phyloP scores from a whole-genome alignment of 441 rosid genomes.

The Aquilaria agallochum region DNA sequence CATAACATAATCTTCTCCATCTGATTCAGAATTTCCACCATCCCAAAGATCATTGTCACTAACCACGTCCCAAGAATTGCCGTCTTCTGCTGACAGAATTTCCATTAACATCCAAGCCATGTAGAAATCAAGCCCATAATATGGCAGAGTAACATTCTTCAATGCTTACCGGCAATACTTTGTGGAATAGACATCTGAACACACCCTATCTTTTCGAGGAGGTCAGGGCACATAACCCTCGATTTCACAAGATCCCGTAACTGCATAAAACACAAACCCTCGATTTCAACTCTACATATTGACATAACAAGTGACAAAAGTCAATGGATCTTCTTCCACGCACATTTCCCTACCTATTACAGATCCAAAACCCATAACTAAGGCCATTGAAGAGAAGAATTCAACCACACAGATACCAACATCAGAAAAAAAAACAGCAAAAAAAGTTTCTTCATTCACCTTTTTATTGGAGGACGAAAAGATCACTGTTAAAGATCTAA shows the following conservation, averaged over 20 bases:
- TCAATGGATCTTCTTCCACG: no score
- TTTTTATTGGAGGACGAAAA: no score
- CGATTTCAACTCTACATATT: no score
- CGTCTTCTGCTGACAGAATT: constrained; percentile 54
- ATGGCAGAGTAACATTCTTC: not conserved
- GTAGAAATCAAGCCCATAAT: not conserved
- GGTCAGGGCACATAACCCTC: constrained; percentile 70
- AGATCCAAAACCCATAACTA: no score
- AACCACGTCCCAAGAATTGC: constrained; percentile 86
- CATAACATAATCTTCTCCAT: constrained; percentile 75
- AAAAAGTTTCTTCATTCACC: no score
- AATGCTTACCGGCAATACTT: constrained; percentile 47
- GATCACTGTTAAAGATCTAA: no score
- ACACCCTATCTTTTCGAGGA: constrained; percentile 65
- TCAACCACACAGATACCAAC: no score
- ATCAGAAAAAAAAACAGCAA: no score
- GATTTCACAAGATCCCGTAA: constrained; percentile 81
- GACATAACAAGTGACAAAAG: no score
- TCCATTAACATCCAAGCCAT: constrained; percentile 9
- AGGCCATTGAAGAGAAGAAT: no score
- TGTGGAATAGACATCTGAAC: constrained; percentile 56
- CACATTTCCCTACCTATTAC: no score
- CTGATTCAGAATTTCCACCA: constrained; percentile 38
- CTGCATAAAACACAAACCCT: constrained; percentile 31
- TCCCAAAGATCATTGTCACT: constrained; percentile 77